Evolutionary conservation across 768 basidiomycete species (phyloP), one percentile per base, ranked within the genome.

Genomic region (Russula vinacea): DNA sequence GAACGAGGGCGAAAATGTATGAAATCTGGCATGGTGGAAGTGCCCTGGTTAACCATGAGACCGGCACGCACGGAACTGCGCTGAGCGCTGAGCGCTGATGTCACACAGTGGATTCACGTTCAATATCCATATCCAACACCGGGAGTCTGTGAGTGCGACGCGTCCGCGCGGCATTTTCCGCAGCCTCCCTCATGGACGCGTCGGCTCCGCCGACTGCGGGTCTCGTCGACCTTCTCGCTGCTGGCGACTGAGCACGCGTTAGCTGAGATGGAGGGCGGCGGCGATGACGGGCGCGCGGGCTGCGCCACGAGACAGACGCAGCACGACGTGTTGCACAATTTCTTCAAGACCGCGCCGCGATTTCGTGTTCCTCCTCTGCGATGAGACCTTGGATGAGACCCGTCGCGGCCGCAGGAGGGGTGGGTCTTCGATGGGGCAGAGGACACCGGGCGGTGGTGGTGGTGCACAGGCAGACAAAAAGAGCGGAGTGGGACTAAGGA

Each of bases 241-340:
- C 94, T 95, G 1, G 88, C 80, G 61, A 96, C 98, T 42, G 94
- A 94, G 74, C 86, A 85, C 57, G 94, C 91, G 1, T 80, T 97
- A 62, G 83, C 81, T 24, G 92, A 94, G 62, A 94, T 97, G 93
- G 93, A 96, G 70, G 81, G 82, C 56, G 83, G 83, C 5, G 71
- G 80, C 52, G 67, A 33, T 68, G 19, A 51, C 22, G 50, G 17
- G 60, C 64, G 66, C 14, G 37, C 52, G 17, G 60, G 73, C 6
- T 40, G 74, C 79, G 7, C 77, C 81, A 74, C 78, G 13, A 79
- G 76, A 9, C 87, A 84, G 75, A 82, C 83, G 44, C 88, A 91
- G 63, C 90, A 92, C 71, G 89, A 92, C 72, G 89, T 92, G 19
- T 73, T 94, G 66, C 89, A 92, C 70, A 88, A 88, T 72, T 94